Conservation (phyloP, 2,329 filamentous ascomycete genomes). For the Paecilomyces sp. region DNA sequence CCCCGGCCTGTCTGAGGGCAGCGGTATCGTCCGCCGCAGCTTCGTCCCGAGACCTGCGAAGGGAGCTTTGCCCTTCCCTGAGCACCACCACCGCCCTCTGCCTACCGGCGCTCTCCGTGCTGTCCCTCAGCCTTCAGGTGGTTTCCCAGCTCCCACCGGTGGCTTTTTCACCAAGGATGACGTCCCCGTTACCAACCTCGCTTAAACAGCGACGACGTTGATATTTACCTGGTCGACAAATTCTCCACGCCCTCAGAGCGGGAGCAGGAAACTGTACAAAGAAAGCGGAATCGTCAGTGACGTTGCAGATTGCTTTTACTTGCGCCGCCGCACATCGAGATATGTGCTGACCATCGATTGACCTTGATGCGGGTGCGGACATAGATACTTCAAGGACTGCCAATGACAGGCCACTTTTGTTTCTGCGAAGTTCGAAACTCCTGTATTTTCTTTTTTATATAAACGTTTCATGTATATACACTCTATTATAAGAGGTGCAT, state of each 20-base stretch:
- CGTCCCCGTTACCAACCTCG: not conserved
- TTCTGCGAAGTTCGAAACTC: not conserved
- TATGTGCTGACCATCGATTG: not conserved
- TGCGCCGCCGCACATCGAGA: not conserved
- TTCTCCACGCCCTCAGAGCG: not conserved
- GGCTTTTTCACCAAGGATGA: not conserved
- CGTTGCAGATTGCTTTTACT: not conserved
- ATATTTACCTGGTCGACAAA: not conserved
- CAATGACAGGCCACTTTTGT: not conserved
- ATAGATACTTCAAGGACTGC: not conserved
- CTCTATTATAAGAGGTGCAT: not conserved
- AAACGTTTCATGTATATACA: not conserved
- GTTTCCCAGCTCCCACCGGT: not conserved
- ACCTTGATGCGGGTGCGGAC: not conserved
- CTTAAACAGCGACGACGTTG: not conserved
- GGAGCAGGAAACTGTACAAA: not conserved
- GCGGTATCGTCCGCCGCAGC: not conserved
- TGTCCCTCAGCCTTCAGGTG: not conserved
- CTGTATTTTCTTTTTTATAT: not conserved
- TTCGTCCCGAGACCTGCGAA: not conserved
- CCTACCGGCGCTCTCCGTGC: not conserved
- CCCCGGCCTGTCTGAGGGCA: not conserved
- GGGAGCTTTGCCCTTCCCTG: not conserved
- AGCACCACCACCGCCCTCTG: not conserved
- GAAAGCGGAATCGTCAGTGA: not conserved